These are phyloP conservation scores for Bryum argenteum DNA, from an alignment of 225 moss, liverwort and hornwort species.

Conservation along the genomic window DNA sequence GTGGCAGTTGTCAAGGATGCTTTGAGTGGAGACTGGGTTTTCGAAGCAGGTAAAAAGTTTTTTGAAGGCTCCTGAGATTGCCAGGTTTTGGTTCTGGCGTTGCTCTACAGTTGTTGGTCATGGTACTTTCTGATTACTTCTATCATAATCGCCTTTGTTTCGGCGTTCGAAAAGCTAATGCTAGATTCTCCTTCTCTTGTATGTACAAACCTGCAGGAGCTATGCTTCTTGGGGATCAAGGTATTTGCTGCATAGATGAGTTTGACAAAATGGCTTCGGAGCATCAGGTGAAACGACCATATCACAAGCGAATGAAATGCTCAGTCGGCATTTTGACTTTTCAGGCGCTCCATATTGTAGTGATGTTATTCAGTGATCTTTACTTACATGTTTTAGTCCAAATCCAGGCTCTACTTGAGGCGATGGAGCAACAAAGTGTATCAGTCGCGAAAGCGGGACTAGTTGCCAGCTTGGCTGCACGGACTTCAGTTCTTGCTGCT, in stretches of 20 bases:
- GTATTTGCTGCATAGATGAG: constrained; percentile 97
- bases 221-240: constrained; percentile 96
- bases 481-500: constrained; percentile 94
- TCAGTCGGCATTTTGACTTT: constrained; percentile 10
- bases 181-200: constrained; percentile 16
- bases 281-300: constrained; percentile 69
- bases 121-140: constrained; percentile 1
- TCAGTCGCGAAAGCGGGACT: constrained; percentile 98
- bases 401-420: constrained; percentile 86
- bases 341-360: constrained; percentile 22
- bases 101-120: constrained; percentile 13
- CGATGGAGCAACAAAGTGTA: constrained; percentile 98
- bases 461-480: constrained; percentile 93
- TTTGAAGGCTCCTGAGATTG: constrained; percentile 17
- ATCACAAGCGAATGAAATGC: neutral
- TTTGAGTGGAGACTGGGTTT: constrained; percentile 95
- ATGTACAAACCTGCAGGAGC: constrained; percentile 62
- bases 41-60: constrained; percentile 82
- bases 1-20: constrained; percentile 98
- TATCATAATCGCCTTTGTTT: constrained; percentile 7
- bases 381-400: constrained; percentile 20
- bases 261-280: constrained; percentile 96
- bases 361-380: neutral
- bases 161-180: neutral
- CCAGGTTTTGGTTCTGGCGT: neutral